phyloP scores from a whole-genome alignment of 1,284 basidiomycete genomes.

The Ceratobasidium sp. region DNA sequence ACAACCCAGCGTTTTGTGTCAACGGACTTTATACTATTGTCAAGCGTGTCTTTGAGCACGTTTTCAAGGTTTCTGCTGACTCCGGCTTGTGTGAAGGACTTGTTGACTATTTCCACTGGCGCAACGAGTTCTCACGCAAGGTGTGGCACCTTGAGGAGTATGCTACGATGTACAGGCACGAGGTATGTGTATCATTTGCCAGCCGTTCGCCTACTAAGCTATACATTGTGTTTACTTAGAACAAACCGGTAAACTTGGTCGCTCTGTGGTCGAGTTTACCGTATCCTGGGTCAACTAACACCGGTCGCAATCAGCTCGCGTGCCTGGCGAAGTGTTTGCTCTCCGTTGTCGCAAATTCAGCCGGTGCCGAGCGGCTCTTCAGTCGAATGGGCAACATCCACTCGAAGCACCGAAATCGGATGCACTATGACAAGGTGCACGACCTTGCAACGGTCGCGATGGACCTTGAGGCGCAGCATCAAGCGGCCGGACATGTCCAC shows the following conservation, averaged over 20 bases:
- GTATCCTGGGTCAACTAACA: not conserved
- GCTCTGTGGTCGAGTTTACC: not conserved
- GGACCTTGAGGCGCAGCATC: conserved; percentile 35
- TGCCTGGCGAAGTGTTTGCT: conserved; percentile 47
- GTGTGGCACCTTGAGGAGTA: not conserved
- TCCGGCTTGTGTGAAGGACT: not conserved
- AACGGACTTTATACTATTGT: not conserved
- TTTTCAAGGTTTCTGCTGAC: not conserved
- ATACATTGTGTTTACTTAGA: not conserved
- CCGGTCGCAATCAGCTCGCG: conserved; percentile 45
- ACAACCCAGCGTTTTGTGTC: not conserved
- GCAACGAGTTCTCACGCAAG: not conserved
- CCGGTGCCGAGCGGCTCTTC: conserved; percentile 47
- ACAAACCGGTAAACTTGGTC: not conserved
- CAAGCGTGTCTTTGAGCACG: not conserved
- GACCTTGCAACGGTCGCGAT: conserved; percentile 45
- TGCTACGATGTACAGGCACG: not conserved
- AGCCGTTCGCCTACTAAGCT: not conserved
- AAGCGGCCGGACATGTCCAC: not conserved
- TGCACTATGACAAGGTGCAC: conserved; percentile 43
- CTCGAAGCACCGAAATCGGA: conserved; percentile 45
- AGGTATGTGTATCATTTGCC: not conserved
- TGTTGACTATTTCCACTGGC: not conserved
- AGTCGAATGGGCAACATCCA: conserved; percentile 48
- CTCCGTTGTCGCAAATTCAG: conserved; percentile 49